Percentiles rank a stretch among this genome's conserved stretches.
These are phyloP conservation scores for Calocera cornea DNA, from an alignment of 768 basidiomycete species.

Conservation along the genomic window DNA sequence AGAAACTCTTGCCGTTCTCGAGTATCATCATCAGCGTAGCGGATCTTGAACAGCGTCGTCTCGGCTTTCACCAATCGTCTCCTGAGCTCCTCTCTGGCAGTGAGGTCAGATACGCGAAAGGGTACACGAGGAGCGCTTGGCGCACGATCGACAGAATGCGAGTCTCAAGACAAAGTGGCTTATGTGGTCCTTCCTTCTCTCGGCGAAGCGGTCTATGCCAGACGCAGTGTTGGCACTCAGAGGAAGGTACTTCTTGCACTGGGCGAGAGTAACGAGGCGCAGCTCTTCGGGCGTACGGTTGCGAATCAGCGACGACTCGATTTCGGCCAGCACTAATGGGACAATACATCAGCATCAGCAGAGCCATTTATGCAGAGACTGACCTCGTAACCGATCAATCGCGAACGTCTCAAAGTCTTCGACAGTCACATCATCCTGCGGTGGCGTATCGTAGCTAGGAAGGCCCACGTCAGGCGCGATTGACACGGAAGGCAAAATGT, in stretches of 20 bases:
- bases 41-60: constrained; percentile 62
- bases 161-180: constrained; percentile 88
- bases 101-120: background rate
- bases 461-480: constrained; percentile 4
- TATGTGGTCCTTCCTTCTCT: constrained; percentile 73
- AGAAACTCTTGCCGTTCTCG: constrained; percentile 57
- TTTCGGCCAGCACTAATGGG: constrained; percentile 58
- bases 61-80: constrained; percentile 84
- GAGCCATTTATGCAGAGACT: constrained; percentile 1
- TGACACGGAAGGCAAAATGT: constrained; percentile 20
- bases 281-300: constrained; percentile 73
- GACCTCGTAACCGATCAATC: constrained; percentile 60
- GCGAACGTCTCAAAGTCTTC: constrained; percentile 93
- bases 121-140: constrained; percentile 14
- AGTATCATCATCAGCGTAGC: constrained; percentile 52
- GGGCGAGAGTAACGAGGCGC: constrained; percentile 42
- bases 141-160: constrained; percentile 93
- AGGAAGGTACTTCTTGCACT: constrained; percentile 65
- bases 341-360: constrained; percentile 19
- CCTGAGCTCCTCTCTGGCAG: constrained; percentile 70
- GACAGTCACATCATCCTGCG: constrained; percentile 74
- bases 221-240: constrained; percentile 45
- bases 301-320: constrained; percentile 76
- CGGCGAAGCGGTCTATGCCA: constrained; percentile 35
- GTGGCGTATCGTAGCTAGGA: constrained; percentile 71